phyloP scores from a whole-genome alignment of 257 asterid genomes.

The Ehretia macrophylla region DNA sequence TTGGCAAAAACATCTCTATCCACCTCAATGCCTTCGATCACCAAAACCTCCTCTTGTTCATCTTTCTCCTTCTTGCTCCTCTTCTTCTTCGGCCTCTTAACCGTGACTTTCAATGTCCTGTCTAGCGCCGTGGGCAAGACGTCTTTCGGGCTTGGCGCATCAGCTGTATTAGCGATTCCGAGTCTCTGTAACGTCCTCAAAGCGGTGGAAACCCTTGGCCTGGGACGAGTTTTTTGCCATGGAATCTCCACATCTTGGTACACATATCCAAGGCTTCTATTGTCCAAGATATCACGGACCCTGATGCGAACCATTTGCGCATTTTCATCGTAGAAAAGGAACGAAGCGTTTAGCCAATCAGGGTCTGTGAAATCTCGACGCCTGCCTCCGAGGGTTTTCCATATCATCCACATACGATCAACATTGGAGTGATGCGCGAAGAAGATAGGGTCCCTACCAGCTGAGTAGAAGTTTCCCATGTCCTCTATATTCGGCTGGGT shows the following conservation, averaged over 20 bases:
- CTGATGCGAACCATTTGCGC: slow-evolving; percentile 66
- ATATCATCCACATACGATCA: slow-evolving; percentile 64
- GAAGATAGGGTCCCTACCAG: slow-evolving; percentile 75
- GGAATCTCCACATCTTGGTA: slow-evolving; percentile 55
- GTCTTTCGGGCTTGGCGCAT: slow-evolving; percentile 10
- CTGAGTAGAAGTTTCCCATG: slow-evolving; percentile 88
- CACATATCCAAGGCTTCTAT: slow-evolving; percentile 44
- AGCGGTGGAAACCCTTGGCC: slow-evolving; percentile 39
- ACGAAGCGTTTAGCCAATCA: slow-evolving; percentile 53
- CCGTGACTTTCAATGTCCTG: slow-evolving; percentile 42
- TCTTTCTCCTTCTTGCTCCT: slow-evolving; percentile 63
- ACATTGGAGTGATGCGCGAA: slow-evolving; percentile 72
- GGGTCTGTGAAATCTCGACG: slow-evolving; percentile 55
- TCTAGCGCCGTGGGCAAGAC: slow-evolving; percentile 55
- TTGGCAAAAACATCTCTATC: slow-evolving; percentile 30
- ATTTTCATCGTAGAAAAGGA: slow-evolving; percentile 72
- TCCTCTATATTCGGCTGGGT: slow-evolving; percentile 54
- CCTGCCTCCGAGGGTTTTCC: slow-evolving; percentile 72
- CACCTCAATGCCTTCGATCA: slow-evolving; percentile 39
- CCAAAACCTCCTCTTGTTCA: slow-evolving; percentile 50
- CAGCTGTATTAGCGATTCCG: slow-evolving; percentile 46
- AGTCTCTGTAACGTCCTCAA: slow-evolving; percentile 41
- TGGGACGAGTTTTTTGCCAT: slow-evolving; percentile 54
- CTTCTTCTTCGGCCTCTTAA: slow-evolving; percentile 63
- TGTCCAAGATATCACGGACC: slow-evolving; percentile 61